Conservation (phyloP, 352 stramenopile genomes). For the Phytophthora hibernalis region DNA sequence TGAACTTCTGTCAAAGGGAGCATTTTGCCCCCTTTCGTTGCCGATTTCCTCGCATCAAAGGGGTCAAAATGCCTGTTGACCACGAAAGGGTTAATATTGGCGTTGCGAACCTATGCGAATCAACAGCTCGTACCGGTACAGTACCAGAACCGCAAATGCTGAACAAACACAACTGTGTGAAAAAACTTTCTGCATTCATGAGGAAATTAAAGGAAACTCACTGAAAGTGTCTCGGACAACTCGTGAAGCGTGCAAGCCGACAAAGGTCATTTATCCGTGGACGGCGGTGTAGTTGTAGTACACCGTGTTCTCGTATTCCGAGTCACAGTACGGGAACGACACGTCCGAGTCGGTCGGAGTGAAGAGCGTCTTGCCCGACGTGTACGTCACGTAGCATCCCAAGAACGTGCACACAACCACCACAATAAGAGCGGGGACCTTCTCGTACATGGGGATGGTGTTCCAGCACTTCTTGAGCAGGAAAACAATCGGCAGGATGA, state of each 20-base stretch:
- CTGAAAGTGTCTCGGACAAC: background rate
- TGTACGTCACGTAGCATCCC: constrained; percentile 30
- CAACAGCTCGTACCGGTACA: too few relatives aligned
- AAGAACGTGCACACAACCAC: constrained; percentile 9
- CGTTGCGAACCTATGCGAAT: too few relatives aligned
- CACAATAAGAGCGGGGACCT: constrained; percentile 2
- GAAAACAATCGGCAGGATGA: constrained; percentile 39
- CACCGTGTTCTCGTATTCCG: constrained; percentile 29
- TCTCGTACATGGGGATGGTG: constrained; percentile 17
- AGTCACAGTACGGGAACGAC: constrained; percentile 28
- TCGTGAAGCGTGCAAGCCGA: background rate
- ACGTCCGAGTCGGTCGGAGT: constrained; percentile 24
- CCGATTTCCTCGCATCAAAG: too few relatives aligned
- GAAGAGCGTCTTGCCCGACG: constrained; percentile 30
- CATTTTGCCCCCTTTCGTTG: too few relatives aligned
- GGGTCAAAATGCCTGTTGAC: too few relatives aligned
- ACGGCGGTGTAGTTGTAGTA: constrained; percentile 40
- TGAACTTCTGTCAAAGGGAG: too few relatives aligned
- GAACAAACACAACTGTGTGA: too few relatives aligned
- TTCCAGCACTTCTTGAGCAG: constrained; percentile 36
- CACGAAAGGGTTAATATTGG: too few relatives aligned
- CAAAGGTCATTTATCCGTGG: constrained; percentile 10
- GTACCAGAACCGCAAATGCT: too few relatives aligned
- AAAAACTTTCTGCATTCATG: background rate
- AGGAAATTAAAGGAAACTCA: background rate